Evolutionary conservation across 768 basidiomycete genomes (phyloP), one percentile per base, ranked within the genome.

Genomic region (Russula foetens): DNA sequence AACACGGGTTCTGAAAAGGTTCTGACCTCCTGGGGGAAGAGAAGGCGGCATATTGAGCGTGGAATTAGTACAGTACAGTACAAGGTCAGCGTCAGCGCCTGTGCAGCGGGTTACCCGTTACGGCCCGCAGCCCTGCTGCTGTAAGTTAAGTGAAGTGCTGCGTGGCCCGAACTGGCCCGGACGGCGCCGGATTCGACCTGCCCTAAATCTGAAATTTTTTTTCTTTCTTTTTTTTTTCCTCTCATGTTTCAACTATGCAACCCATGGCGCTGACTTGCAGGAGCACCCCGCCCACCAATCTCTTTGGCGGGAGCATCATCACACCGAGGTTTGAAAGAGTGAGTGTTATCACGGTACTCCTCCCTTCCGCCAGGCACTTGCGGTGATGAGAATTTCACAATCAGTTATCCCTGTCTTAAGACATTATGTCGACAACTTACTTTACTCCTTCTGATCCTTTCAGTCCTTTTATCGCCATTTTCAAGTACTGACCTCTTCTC

Each of bases 371-470:
- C 15, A n/a, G 19, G 24, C n/a, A n/a, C 15, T 24, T 50, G 9
- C 53, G 29, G 17, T 53, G 62, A 63, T 60, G 62, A 63, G 28
- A 63, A n/a, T 41, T 26, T 19, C 11, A 58, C 43, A 43, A 60
- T 62, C 62, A 63, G 62, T 63, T 63, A 63, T 63, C 62, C 62
- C 62, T 63, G 62, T 63, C 62, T 63, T 60, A 63, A 63, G 24
- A 49, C 53, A 45, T 53, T 1, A 54, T 63, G 62, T 63, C 62
- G 62, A 63, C 51, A 60, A 35, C 3, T n/a, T 52, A 41, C 17
- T 43, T 1, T 1, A 26, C 17, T 41, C 8, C 2, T 29, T 54
- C 60, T 61, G 60, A 61, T 17, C 23, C 19, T 8, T 11, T 38
- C 23, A 35, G 4, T 17, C 7, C 7, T 51, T n/a, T 39, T 19